Evolutionary conservation across 305 asterid genomes (phyloP).

Genomic region (Caryopteris hybrid): DNA sequence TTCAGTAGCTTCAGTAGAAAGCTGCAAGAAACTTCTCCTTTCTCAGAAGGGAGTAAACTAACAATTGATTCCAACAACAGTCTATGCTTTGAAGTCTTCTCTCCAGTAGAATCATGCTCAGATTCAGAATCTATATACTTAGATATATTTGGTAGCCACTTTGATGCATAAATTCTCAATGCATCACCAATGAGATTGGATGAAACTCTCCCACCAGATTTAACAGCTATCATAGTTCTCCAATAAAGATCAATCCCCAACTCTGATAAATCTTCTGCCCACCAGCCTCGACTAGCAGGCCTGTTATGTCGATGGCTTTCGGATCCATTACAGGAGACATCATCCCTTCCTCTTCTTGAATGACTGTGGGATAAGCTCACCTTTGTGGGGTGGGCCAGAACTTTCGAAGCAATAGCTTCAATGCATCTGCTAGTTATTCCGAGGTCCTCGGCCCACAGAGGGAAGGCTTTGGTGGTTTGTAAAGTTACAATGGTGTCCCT

Average conservation of each 20-base stretch:
- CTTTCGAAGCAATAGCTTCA: slow-evolving; percentile 61
- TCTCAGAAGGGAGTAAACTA: slow-evolving; percentile 70
- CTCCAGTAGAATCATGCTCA: slow-evolving; percentile 25
- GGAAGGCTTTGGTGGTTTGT: slow-evolving; percentile 56
- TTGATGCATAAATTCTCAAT: slow-evolving; percentile 59
- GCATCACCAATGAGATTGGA: slow-evolving; percentile 68
- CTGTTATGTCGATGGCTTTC: slow-evolving; percentile 46
- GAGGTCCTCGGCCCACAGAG: slow-evolving; percentile 64
- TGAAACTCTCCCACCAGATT: slow-evolving; percentile 64
- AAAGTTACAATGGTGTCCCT: slow-evolving; percentile 62
- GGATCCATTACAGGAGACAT: slow-evolving; percentile 48
- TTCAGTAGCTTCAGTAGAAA: slow-evolving; percentile 68
- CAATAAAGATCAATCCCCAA: slow-evolving; percentile 73
- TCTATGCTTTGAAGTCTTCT: slow-evolving; percentile 43
- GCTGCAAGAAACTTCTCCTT: slow-evolving; percentile 63
- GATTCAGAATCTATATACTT: slow-evolving; percentile 22
- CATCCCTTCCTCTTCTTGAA: slow-evolving; percentile 58
- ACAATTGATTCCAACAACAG: slow-evolving; percentile 71
- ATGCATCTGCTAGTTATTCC: slow-evolving; percentile 61
- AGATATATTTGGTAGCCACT: slow-evolving; percentile 63
- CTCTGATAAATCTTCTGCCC: slow-evolving; percentile 88
- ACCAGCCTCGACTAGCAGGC: too few species aligned
- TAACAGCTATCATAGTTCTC: slow-evolving; percentile 72
- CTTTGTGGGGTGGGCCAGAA: slow-evolving; percentile 48
- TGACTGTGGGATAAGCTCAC: slow-evolving; percentile 50